phyloP scores from a whole-genome alignment of 2,329 filamentous ascomycete genomes.

The Xylaria sp. region DNA sequence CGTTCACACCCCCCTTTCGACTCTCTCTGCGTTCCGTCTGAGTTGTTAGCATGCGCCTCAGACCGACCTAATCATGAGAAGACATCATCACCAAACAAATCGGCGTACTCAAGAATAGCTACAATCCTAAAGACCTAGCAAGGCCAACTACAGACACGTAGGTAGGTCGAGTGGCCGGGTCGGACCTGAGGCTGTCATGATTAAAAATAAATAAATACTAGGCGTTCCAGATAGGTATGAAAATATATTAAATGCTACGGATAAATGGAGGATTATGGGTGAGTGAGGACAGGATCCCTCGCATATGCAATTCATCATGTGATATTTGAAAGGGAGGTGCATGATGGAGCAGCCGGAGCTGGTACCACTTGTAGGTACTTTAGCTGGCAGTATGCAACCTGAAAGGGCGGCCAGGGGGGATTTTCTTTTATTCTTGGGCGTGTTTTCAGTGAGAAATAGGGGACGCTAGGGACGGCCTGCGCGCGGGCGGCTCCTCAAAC shows the following conservation, averaged over 20 bases:
- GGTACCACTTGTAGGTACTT: no score
- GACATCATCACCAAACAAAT: neutral
- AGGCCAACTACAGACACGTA: conserved; percentile 5
- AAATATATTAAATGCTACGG: neutral
- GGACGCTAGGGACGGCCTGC: no score
- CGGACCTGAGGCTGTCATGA: no score
- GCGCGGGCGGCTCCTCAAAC: no score
- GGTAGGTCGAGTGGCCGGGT: no score
- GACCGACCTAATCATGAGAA: neutral
- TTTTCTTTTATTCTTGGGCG: no score
- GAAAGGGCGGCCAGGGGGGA: no score
- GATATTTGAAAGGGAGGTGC: conserved; percentile 3
- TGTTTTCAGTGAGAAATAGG: no score
- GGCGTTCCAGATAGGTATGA: neutral
- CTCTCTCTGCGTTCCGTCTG: neutral
- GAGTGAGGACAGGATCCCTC: neutral
- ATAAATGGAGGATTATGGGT: neutral
- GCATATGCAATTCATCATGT: conserved; percentile 20
- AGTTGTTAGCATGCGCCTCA: conserved; percentile 1
- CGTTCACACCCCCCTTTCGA: neutral
- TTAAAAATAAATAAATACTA: neutral
- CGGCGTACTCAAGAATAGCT: neutral
- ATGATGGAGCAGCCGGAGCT: neutral
- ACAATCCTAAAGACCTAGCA: neutral
- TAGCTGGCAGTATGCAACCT: no score